Evolutionary conservation across 208 protist genomes (phyloP).

Genomic region (Crithidia sp.): DNA sequence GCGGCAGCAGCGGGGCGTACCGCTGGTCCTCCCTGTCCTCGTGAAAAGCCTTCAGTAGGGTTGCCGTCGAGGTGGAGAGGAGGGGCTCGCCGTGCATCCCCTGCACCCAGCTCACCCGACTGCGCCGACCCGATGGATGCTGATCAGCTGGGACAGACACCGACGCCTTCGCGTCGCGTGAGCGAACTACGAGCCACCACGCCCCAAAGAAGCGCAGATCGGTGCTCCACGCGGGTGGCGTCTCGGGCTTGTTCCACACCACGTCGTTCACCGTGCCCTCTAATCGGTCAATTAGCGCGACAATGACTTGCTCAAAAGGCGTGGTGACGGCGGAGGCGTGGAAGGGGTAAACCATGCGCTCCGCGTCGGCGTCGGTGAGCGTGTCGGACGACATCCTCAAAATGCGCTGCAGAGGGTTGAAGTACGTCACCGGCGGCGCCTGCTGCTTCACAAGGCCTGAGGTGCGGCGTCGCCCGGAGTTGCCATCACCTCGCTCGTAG

Average conservation of each 20-base stretch:
- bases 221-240: slow-evolving; percentile 46
- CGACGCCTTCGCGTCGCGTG: neutral
- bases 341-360: slow-evolving; percentile 48
- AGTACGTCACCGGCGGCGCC: neutral
- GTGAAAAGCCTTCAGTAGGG: slow-evolving; percentile 16
- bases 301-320: slow-evolving; percentile 19
- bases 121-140: neutral
- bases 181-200: slow-evolving; percentile 78
- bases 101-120: slow-evolving; percentile 12
- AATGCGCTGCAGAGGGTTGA: slow-evolving; percentile 39
- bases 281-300: slow-evolving; percentile 7
- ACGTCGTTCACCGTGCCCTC: slow-evolving; percentile 18
- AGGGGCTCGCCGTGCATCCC: slow-evolving; percentile 14
- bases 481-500: slow-evolving; percentile 4
- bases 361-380: slow-evolving; percentile 57
- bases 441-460: slow-evolving; percentile 13
- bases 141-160: neutral
- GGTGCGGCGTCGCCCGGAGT: neutral
- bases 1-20: slow-evolving; percentile 51
- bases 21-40: slow-evolving; percentile 25
- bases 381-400: slow-evolving; percentile 33
- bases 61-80: slow-evolving; percentile 1
- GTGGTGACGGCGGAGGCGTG: slow-evolving; percentile 32
- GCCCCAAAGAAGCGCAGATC: slow-evolving; percentile 71
- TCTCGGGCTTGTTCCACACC: slow-evolving; percentile 42